Evolutionary conservation across 805 yeast species (phyloP).

Genomic region (Lipomyces anomalus): DNA sequence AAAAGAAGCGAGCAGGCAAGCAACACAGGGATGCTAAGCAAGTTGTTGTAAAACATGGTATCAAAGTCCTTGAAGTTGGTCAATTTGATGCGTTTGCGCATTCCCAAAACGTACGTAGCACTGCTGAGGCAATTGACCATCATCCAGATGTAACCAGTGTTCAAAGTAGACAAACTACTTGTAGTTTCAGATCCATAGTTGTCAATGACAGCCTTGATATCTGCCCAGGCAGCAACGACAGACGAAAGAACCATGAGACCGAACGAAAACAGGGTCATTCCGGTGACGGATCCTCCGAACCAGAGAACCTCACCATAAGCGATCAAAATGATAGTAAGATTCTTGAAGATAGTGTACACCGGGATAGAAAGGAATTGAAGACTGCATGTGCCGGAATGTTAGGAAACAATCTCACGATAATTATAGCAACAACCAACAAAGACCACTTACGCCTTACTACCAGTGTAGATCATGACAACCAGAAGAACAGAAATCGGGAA

Average conservation of each 20-base stretch:
- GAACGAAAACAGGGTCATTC: constrained; percentile 87
- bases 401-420: background rate
- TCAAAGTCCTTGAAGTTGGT: constrained; percentile 69
- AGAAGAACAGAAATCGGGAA: constrained; percentile 85
- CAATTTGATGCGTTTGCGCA: constrained; percentile 97
- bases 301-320: constrained; percentile 98
- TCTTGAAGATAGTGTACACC: constrained; percentile 96
- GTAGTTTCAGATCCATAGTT: constrained; percentile 35
- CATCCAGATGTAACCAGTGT: constrained; percentile 96
- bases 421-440: background rate
- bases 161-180: constrained; percentile 34
- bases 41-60: constrained; percentile 94
- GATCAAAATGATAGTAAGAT: constrained; percentile 89
- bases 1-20: constrained; percentile 65
- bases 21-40: constrained; percentile 86
- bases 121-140: constrained; percentile 86
- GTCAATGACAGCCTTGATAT: constrained; percentile 42
- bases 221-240: constrained; percentile 93
- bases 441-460: constrained; percentile 97
- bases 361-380: constrained; percentile 87
- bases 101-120: constrained; percentile 85
- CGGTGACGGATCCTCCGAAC: constrained; percentile 89
- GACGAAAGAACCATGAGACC: constrained; percentile 90
- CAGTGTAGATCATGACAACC: constrained; percentile 92
- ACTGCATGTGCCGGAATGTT: too few species aligned